Conservation (phyloP, 495 filamentous ascomycete species). For the Pyronema omphalodes region DNA sequence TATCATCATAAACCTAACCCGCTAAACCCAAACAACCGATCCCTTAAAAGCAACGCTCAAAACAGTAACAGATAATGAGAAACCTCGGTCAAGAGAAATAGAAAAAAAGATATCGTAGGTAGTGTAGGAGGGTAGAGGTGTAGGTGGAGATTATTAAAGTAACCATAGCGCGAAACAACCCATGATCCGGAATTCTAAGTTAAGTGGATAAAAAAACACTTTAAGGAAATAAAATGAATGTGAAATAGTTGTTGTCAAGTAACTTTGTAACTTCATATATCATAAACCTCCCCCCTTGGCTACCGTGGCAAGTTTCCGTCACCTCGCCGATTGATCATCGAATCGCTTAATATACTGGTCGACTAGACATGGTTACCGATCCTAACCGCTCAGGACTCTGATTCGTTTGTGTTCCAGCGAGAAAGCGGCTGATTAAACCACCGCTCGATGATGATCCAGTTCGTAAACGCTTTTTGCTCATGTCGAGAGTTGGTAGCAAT, state of each 20-base stretch:
- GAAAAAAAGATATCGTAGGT: too few relatives aligned
- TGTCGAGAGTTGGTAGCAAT: slow-evolving; percentile 12
- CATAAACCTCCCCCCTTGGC: not conserved
- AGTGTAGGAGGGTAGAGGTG: too few relatives aligned
- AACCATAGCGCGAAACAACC: too few relatives aligned
- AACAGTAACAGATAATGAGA: too few relatives aligned
- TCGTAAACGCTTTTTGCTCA: slow-evolving; percentile 17
- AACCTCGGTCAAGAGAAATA: too few relatives aligned
- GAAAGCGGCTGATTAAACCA: slow-evolving; percentile 17
- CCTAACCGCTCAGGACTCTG: not conserved
- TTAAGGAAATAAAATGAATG: not conserved
- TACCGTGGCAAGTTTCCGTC: not conserved
- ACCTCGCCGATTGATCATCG: not conserved
- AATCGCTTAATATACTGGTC: not conserved
- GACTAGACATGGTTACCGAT: not conserved
- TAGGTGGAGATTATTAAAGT: too few relatives aligned
- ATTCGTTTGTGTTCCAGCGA: slow-evolving; percentile 8
- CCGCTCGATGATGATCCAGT: slow-evolving; percentile 10
- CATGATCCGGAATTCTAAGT: not conserved
- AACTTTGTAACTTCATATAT: not conserved
- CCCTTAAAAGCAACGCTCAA: too few relatives aligned
- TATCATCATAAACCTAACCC: too few relatives aligned
- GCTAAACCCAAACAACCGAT: too few relatives aligned
- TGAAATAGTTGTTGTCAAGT: not conserved
- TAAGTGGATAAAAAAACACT: not conserved